phyloP scores from a whole-genome alignment of 2,329 filamentous ascomycete genomes.

The Fusarium anthophilum region DNA sequence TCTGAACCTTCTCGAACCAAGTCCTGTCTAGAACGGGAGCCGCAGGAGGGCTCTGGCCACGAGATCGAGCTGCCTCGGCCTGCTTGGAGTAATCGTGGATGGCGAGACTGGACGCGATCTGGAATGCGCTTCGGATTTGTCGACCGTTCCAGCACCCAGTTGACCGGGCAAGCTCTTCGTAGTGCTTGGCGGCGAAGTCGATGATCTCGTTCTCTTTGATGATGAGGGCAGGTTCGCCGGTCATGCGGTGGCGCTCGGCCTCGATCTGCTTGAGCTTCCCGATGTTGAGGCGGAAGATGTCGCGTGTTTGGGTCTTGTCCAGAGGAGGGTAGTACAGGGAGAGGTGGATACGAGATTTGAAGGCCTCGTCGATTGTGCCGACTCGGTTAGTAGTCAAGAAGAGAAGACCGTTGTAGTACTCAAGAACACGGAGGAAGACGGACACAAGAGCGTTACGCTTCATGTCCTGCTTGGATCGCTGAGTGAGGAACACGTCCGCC shows the following conservation, averaged over 20 bases:
- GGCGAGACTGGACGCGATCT: slow-evolving; percentile 50
- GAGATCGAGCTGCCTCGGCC: slow-evolving; percentile 43
- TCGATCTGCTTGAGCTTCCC: slow-evolving; percentile 50
- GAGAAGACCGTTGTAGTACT: slow-evolving; percentile 58
- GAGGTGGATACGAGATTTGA: slow-evolving; percentile 58
- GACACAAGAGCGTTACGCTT: slow-evolving; percentile 51
- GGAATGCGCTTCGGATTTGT: slow-evolving; percentile 52
- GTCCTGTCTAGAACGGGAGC: slow-evolving; percentile 50
- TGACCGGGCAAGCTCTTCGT: slow-evolving; percentile 41
- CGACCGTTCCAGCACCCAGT: slow-evolving; percentile 50
- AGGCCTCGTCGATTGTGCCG: slow-evolving; percentile 59
- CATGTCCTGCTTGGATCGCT: slow-evolving; percentile 45
- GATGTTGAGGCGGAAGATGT: slow-evolving; percentile 55
- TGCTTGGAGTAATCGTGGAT: slow-evolving; percentile 48
- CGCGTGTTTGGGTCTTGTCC: slow-evolving; percentile 49
- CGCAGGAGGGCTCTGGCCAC: slow-evolving; percentile 47
- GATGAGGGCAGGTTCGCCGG: slow-evolving; percentile 47
- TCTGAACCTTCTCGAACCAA: slow-evolving; percentile 54
- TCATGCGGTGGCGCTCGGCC: slow-evolving; percentile 47
- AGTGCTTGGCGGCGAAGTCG: slow-evolving; percentile 50
- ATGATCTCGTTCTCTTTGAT: slow-evolving; percentile 50
- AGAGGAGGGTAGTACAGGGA: slow-evolving; percentile 55
- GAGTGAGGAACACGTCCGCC: slow-evolving; percentile 49
- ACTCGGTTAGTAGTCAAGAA: slow-evolving; percentile 63
- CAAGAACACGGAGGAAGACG: slow-evolving; percentile 57